Percentiles rank a stretch among this genome's conserved stretches.
Conservation (phyloP, 2,329 filamentous ascomycete genomes). For the Sphaerostilbella broomeana region DNA sequence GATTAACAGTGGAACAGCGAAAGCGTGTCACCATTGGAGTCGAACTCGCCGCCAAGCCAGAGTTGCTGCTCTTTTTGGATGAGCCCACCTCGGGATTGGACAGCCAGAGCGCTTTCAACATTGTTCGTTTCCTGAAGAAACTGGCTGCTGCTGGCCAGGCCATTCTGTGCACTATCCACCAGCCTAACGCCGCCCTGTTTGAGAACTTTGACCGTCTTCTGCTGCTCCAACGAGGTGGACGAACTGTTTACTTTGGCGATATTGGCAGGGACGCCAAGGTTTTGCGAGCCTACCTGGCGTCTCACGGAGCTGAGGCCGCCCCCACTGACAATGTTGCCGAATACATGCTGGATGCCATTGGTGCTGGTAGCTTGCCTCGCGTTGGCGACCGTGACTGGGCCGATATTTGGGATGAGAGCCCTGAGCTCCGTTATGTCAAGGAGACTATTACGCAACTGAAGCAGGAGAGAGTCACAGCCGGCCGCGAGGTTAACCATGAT, state of each 20-base stretch:
- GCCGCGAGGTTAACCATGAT: slow-evolving; percentile 38
- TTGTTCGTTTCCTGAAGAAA: slow-evolving; percentile 71
- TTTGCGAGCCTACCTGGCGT: slow-evolving; percentile 57
- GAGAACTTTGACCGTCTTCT: slow-evolving; percentile 82
- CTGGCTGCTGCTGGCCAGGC: slow-evolving; percentile 75
- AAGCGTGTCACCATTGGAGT: slow-evolving; percentile 87
- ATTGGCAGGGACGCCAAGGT: slow-evolving; percentile 68
- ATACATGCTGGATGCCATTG: slow-evolving; percentile 82
- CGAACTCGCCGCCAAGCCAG: slow-evolving; percentile 76
- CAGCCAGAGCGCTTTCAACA: slow-evolving; percentile 63
- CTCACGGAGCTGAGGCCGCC: slow-evolving; percentile 53
- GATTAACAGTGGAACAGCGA: slow-evolving; percentile 59
- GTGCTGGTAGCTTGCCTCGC: slow-evolving; percentile 64
- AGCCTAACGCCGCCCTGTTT: slow-evolving; percentile 79
- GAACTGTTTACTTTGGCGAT: slow-evolving; percentile 80
- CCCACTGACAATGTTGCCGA: slow-evolving; percentile 57
- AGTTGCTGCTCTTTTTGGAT: slow-evolving; percentile 70
- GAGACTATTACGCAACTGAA: slow-evolving; percentile 62
- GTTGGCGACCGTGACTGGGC: slow-evolving; percentile 73
- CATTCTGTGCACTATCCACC: slow-evolving; percentile 86
- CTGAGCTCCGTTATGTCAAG: slow-evolving; percentile 62
- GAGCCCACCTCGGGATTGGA: slow-evolving; percentile 69
- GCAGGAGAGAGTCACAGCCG: slow-evolving; percentile 42
- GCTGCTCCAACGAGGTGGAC: slow-evolving; percentile 69
- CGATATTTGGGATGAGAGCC: slow-evolving; percentile 68